Conservation (phyloP, 1,284 basidiomycete species). For the Rhodotorula sp. region DNA sequence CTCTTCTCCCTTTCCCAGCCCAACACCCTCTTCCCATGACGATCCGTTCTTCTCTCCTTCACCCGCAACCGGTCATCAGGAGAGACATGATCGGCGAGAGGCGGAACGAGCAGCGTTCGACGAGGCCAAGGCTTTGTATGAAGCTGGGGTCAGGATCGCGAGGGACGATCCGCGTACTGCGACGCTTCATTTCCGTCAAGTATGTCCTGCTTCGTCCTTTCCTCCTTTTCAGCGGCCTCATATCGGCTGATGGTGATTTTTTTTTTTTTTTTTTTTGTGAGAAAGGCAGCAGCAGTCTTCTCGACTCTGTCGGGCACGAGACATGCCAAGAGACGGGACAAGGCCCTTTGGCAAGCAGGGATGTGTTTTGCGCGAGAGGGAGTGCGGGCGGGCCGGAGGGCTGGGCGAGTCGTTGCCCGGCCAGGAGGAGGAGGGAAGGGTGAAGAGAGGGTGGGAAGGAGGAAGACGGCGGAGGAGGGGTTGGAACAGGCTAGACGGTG, state of each 20-base stretch:
- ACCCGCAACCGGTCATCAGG: too few species aligned
- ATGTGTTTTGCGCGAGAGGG: slow-evolving; percentile 13
- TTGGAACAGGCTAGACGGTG: slow-evolving; percentile 2
- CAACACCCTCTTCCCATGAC: too few species aligned
- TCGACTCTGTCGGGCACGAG: neutral
- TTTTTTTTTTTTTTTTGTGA: too few species aligned
- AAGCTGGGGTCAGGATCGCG: neutral
- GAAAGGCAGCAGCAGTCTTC: slow-evolving; percentile 10
- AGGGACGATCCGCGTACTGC: slow-evolving; percentile 6
- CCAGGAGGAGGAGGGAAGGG: too few species aligned
- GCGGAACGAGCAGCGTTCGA: slow-evolving; percentile 10
- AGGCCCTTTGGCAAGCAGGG: slow-evolving; percentile 21
- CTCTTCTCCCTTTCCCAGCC: too few species aligned
- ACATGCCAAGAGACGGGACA: slow-evolving; percentile 4
- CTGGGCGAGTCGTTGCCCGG: too few species aligned
- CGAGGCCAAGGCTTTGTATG: slow-evolving; percentile 23
- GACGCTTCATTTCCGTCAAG: slow-evolving; percentile 17
- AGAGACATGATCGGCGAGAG: too few species aligned
- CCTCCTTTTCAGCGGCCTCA: too few species aligned
- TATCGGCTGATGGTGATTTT: too few species aligned
- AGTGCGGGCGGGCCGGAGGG: neutral
- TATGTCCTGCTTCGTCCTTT: too few species aligned
- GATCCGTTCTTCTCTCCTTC: too few species aligned
- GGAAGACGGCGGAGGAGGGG: slow-evolving; percentile 1
- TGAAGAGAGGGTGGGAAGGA: too few species aligned